Base-by-base conservation (phyloP, 805 yeast species). In the Cyberlindnera galapagoensis region DNA sequence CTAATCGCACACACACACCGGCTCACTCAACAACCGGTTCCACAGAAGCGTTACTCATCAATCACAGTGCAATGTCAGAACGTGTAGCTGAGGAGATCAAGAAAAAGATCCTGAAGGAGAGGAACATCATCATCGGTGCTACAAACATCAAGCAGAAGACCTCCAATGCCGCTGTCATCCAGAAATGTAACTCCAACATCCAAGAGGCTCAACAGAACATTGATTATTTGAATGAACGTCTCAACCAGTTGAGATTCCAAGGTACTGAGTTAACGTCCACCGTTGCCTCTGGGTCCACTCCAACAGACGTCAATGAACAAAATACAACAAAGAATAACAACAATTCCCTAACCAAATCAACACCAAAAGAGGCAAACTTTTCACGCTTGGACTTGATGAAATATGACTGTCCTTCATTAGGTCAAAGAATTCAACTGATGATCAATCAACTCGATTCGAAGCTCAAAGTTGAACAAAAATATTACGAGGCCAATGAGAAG, bases 391-490 rank as follows among this genome's bases (percentile, higher is more conserved):
- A 92, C 55, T 66, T 92, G 35, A 70, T 86, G 53, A 87, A 87
- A 48, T 87, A 86, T 52, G 97, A 92, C 49, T 84, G 95, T 47
- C 96, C 97, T 1, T 84, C 94, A 0, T 63, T 92, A 45, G 96
- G 97, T 9, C 96, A 92, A 49, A 74, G 92, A 42, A 92, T 92
- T 51, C 96, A 86, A 59, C 79, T 84, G 48, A 88, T 92, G 97
- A 70, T 90, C 34, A 97, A 88, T 60, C 94, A 87, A 57, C 67
- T 92, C 38, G 95, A 88, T 54, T 87, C 90, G 57, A 92, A 92
- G 59, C 68, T 90, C 28, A 92, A 90, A 51, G 94, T 90, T 23
- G 99, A 92, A 56, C 77, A 84, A 47, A 95, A 92, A 59, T 92
- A 90, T 59, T 78, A 80, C 48, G 90, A 80, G 43, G 97, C 97